Evolutionary conservation across 169 alveolate species (phyloP).

Genomic region (Prorocentrum cordatum): DNA sequence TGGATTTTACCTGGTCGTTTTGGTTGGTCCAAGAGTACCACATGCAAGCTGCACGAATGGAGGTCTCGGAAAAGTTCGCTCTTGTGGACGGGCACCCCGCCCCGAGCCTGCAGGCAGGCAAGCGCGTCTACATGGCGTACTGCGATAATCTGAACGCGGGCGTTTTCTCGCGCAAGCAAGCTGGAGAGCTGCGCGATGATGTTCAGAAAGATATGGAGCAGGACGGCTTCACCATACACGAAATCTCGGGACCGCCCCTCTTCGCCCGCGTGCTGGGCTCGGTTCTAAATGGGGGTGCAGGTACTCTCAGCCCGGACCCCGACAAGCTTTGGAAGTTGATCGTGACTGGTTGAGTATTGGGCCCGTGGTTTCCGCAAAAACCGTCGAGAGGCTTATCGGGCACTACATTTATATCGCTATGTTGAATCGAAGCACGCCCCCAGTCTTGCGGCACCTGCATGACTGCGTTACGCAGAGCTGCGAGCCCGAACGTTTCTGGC

Average conservation of each 20-base stretch:
- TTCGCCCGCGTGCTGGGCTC: not conserved
- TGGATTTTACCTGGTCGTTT: not conserved
- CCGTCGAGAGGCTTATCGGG: too few relatives aligned
- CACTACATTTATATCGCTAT: too few relatives aligned
- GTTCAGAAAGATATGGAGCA: not conserved
- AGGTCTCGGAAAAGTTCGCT: not conserved
- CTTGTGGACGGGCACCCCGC: not conserved
- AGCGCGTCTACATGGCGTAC: not conserved
- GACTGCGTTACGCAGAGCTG: not conserved
- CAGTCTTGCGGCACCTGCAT: not conserved
- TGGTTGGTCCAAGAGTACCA: not conserved
- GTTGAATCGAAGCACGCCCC: not conserved
- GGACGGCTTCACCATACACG: not conserved
- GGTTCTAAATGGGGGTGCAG: not conserved
- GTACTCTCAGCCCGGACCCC: not conserved
- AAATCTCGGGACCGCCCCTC: not conserved
- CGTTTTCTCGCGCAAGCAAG: too few relatives aligned
- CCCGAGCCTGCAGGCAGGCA: not conserved
- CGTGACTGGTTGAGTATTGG: too few relatives aligned
- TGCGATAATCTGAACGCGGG: not conserved
- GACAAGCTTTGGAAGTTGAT: not conserved
- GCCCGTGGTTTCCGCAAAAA: too few relatives aligned
- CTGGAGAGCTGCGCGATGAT: not conserved
- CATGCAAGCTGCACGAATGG: not conserved
- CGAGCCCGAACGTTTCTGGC: not conserved